phyloP scores from a whole-genome alignment of 1,284 basidiomycete species.

The Fomitopsis schrenkii region DNA sequence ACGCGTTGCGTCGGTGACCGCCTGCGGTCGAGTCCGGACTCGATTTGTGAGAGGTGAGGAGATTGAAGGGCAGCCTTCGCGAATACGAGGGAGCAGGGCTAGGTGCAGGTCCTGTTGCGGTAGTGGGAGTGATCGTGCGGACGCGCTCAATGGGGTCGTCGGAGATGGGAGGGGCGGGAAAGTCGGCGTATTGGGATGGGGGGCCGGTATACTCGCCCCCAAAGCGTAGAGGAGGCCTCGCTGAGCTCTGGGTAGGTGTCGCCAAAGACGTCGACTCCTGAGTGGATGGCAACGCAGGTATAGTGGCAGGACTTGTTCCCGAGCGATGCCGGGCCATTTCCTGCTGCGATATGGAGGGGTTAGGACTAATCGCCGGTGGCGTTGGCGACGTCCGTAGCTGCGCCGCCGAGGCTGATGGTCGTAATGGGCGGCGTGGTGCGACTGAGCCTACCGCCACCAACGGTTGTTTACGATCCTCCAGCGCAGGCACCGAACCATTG shows the following conservation, averaged over 20 bases:
- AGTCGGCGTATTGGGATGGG: slow-evolving; percentile 63
- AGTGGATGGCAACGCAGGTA: slow-evolving; percentile 31
- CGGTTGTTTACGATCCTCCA: slow-evolving; percentile 47
- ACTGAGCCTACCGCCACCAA: slow-evolving; percentile 49
- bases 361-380: slow-evolving; percentile 28
- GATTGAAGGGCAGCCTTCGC: slow-evolving; percentile 63
- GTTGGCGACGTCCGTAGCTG: slow-evolving; percentile 53
- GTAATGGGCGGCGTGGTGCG: slow-evolving; percentile 53
- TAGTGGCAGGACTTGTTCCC: slow-evolving; percentile 60
- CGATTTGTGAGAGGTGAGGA: slow-evolving; percentile 41
- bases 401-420: slow-evolving; percentile 73
- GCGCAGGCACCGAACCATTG: slow-evolving; percentile 48
- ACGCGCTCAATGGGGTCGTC: slow-evolving; percentile 22
- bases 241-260: slow-evolving; percentile 24
- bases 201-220: slow-evolving; percentile 52
- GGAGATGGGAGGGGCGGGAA: slow-evolving; percentile 56
- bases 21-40: slow-evolving; percentile 37
- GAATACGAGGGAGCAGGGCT: slow-evolving; percentile 37
- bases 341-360: slow-evolving; percentile 31
- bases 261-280: slow-evolving; percentile 14
- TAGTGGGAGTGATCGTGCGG: slow-evolving; percentile 5
- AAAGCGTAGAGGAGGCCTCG: slow-evolving; percentile 17
- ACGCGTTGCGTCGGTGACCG: slow-evolving; percentile 58
- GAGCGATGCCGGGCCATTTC: slow-evolving; percentile 54
- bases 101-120: slow-evolving; percentile 33